Base-by-base conservation (phyloP, 73 alveolate genomes). In the Loxodes magnus region DNA sequence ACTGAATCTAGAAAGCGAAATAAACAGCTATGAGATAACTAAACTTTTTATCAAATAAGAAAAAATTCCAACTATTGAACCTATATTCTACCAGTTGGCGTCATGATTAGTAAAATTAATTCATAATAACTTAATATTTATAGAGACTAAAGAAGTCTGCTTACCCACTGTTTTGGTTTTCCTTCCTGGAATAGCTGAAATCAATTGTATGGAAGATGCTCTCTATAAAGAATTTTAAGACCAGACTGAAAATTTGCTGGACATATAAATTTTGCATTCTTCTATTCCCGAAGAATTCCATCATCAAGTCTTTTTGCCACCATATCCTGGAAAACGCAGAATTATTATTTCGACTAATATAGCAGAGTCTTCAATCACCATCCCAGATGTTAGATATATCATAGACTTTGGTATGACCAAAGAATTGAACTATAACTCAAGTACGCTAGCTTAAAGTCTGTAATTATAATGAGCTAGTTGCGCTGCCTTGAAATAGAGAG, bases 341-440 rank as follows among this genome's bases (percentile, higher is more conserved):
- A 82, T 92, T 22, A 92, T 92, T 6, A 61, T 92, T 17, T 87
- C 97, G 2, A 92, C 99, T 2, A 93, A 93, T 67, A 90, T 93
- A 5, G 99, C 99, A 22, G 99, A 93, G 72, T 82, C 96, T 51
- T 81, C 96, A 3, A 86, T 93, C 27, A 93, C 99, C 5, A 82
- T 93, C 5, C 95, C 98, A 5, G 96, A 93, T 55, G 80, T 87
- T 36, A 70, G 63, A 53, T 90, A 77, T 39, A 95, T 93, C 17
- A 75, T 93, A 43, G 99, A 93, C 68, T 88, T 93, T 62, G 67
- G 94, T 56, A 39, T 93, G 43, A 80, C 95, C 4, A 93, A 93
- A 63, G 98, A 93, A 68, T 65, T 90, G 20, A 46, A 75, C 28
- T 93, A 81, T 46, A 93, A 93, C 54, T 88, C 96, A 27, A 65